phyloP scores from a whole-genome alignment of 1,284 basidiomycete species.

The Malassezia furfur region DNA sequence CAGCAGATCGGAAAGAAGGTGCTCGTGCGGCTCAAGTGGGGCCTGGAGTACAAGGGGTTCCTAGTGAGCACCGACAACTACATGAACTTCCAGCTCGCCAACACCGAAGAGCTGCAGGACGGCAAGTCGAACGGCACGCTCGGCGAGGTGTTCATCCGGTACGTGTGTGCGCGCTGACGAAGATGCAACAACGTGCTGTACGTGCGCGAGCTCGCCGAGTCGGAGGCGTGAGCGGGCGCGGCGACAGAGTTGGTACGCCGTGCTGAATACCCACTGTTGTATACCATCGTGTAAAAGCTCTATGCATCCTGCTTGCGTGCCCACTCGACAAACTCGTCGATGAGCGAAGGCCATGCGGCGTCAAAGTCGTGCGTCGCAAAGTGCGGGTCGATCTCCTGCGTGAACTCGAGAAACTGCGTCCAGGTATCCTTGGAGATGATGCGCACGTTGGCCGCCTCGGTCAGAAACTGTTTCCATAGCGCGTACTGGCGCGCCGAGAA shows the following conservation, averaged over 20 bases:
- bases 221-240: background rate
- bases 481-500: slow-evolving; percentile 56
- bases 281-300: background rate
- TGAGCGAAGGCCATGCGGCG: slow-evolving; percentile 77
- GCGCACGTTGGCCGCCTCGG: slow-evolving; percentile 58
- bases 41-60: slow-evolving; percentile 97
- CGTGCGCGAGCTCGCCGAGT: slow-evolving; percentile 34
- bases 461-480: slow-evolving; percentile 76
- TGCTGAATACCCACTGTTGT: background rate
- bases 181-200: slow-evolving; percentile 47
- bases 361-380: slow-evolving; percentile 76
- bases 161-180: slow-evolving; percentile 46
- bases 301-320: slow-evolving; percentile 13
- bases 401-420: slow-evolving; percentile 69
- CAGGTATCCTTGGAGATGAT: slow-evolving; percentile 91
- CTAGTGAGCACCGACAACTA: slow-evolving; percentile 96
- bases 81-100: slow-evolving; percentile 98
- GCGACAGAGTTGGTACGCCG: background rate
- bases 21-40: slow-evolving; percentile 93
- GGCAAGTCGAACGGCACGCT: slow-evolving; percentile 89
- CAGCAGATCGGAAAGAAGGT: slow-evolving; percentile 96
- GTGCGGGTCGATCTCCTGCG: slow-evolving; percentile 67
- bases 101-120: slow-evolving; percentile 96
- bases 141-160: slow-evolving; percentile 97
- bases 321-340: slow-evolving; percentile 67